Base-by-base conservation (phyloP, 345 rosid genomes). In the Raphanus sativus region DNA sequence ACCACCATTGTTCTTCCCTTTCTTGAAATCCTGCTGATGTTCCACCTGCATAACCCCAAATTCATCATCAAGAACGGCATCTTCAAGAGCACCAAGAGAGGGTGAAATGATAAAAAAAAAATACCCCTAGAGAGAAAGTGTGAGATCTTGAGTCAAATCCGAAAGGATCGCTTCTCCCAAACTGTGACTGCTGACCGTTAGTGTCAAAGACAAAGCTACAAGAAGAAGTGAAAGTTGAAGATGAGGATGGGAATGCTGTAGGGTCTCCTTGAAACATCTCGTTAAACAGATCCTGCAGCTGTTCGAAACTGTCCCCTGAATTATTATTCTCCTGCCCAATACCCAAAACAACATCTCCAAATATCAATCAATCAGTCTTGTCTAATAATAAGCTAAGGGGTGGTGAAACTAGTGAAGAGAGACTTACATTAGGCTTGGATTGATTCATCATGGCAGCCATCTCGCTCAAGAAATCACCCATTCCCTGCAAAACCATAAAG, bases 361-460 rank as follows among this genome's bases (percentile, higher is more conserved):
- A 40, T 7, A 3, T 30, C 71, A 65, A 12, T 70, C 12, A 76
- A 56, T 6, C 38, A 40, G 45, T 48, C 9, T 9, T 3, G 73
- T 59, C 48, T 5, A 61, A 30, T 0, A 40, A n/a, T n/a, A 21
- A 24, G 59, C 15, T 3, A 48, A 48, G 2, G 52, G 7, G 54
- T n/a, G n/a, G 8, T 6, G 8, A 15, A 36, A 42, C 8, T 0
- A 59, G 54, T 21, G 25, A 4, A 69, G 11, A 11, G 1, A 65
- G 28, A 86, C 94, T 80, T 82, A 91, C 97, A 64, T 8, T 81
- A 65, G 93, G 77, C 85, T 88, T 85, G 4, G 88, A 85, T 67
- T 91, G 93, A 81, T 84, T 91, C 96, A 91, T 94, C 98, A 91
- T 89, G 0, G 66, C 71, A 8, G 92, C 94, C 98, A 94, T 94